phyloP scores from a whole-genome alignment of 2,329 filamentous ascomycete species.

The Cryphonectria naterciae region DNA sequence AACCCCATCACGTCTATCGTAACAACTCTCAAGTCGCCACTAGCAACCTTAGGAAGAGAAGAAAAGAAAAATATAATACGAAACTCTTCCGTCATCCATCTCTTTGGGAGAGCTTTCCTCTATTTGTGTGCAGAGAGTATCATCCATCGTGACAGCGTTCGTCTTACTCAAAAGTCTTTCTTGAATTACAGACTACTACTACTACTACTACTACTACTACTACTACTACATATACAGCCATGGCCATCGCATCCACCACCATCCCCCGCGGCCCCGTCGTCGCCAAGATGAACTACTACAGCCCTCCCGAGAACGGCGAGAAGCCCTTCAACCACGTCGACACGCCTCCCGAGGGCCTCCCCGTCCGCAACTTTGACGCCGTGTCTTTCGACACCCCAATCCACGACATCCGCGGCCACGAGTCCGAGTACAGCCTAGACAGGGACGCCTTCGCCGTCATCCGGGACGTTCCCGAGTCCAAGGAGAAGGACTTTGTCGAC shows the following conservation, averaged over 20 bases:
- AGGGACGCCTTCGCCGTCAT: constrained; percentile 70
- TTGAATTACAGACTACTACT: background rate
- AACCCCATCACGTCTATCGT: background rate
- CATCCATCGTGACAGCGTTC: background rate
- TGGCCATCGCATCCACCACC: constrained; percentile 44
- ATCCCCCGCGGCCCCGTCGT: constrained; percentile 63
- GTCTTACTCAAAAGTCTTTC: background rate
- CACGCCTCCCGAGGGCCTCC: constrained; percentile 60
- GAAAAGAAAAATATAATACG: background rate
- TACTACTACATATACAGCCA: background rate
- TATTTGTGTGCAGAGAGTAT: background rate
- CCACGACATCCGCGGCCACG: constrained; percentile 33
- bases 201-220: too few relatives aligned
- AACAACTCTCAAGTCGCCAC: background rate
- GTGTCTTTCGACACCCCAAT: constrained; percentile 59
- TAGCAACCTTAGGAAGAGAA: background rate
- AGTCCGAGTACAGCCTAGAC: constrained; percentile 40
- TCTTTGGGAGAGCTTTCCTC: background rate
- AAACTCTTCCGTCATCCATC: too few relatives aligned
- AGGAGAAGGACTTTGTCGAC: constrained; percentile 65
- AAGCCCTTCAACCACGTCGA: constrained; percentile 71
- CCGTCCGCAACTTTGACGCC: constrained; percentile 67
- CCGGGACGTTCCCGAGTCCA: constrained; percentile 58
- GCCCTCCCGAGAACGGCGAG: constrained; percentile 61
- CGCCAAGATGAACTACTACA: constrained; percentile 68